phyloP scores from a whole-genome alignment of 768 basidiomycete species.

The Boletellus sp. region DNA sequence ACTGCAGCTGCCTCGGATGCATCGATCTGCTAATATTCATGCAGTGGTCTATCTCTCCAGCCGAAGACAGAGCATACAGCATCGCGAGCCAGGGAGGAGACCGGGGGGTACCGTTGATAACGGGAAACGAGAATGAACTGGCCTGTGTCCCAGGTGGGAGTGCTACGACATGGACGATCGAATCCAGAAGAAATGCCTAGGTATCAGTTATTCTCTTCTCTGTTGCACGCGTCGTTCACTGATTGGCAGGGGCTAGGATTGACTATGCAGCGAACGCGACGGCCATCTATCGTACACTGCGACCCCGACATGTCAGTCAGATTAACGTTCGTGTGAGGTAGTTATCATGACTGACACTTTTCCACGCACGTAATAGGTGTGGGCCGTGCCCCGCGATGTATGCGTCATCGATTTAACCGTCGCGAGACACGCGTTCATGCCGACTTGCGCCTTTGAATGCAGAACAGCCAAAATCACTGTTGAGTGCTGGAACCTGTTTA shows the following conservation, averaged over 20 bases:
- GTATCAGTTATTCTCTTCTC: not conserved
- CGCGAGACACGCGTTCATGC: not conserved
- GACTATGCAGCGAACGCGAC: slow-evolving; percentile 7
- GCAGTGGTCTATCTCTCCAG: not conserved
- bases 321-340: not conserved
- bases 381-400: slow-evolving; percentile 1
- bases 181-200: not conserved
- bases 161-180: not conserved
- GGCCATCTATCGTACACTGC: slow-evolving; percentile 1
- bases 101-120: not conserved
- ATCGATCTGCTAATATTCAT: not conserved
- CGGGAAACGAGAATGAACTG: not conserved
- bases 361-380: not conserved
- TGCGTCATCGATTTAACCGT: not conserved
- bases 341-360: no score
- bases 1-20: not conserved
- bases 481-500: slow-evolving; percentile 4
- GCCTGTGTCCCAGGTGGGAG: not conserved
- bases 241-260: not conserved
- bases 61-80: not conserved
- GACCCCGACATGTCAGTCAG: slow-evolving; percentile 1
- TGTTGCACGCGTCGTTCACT: not conserved
- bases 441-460: not conserved
- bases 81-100: not conserved
- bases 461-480: slow-evolving; percentile 9